Evolutionary conservation across 208 protist genomes (phyloP), one percentile per base, ranked within the genome.

Genomic region (Acanthamoeba healyi): DNA sequence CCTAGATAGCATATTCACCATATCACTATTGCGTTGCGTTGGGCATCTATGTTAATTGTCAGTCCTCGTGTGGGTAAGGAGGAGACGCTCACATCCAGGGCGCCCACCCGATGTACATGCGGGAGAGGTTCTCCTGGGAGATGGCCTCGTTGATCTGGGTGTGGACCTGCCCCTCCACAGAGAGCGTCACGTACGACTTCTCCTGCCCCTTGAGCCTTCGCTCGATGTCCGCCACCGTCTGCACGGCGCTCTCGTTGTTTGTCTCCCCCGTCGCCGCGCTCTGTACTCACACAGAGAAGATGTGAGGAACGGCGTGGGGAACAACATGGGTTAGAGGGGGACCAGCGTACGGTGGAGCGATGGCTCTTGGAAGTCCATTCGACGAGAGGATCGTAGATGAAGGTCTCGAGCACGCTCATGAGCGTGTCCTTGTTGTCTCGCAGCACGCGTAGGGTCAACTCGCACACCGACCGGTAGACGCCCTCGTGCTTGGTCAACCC

Each of bases 401-500:
- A 98, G 17, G 98, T 95, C 49, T 98, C 97, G 29, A 98, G 56
- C 32, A 94, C 44, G 38, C 49, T 94, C 44, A 94, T 54, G 19
- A 94, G 70, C 4, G 89, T 94, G 29, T 94, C 89, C 38, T 94
- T 94, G 65, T 82, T 94, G 49, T 92, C 70, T 0, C 98, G 97
- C 63, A 99, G 88, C 0, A 99, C 95, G 3, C 67, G 51, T 95
- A 99, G 93, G 29, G 97, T 98, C 1, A 95, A 93, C 95, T 99
- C 98, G 90, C 98, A 99, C 88, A 96, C 92, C 0, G 65, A 92
- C 4, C 98, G 95, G 95, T 99, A 99, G 10, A 97, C 81, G 10
- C 99, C 99, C 42, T 99, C 98, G 14, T 97, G 95, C 42, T 98
- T 98, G 17, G 96, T 97, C 36, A 99, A 95, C 22, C 99, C 99